phyloP scores from a whole-genome alignment of 192 early-diverging fungal species.

The Cetraspora pellucida region DNA sequence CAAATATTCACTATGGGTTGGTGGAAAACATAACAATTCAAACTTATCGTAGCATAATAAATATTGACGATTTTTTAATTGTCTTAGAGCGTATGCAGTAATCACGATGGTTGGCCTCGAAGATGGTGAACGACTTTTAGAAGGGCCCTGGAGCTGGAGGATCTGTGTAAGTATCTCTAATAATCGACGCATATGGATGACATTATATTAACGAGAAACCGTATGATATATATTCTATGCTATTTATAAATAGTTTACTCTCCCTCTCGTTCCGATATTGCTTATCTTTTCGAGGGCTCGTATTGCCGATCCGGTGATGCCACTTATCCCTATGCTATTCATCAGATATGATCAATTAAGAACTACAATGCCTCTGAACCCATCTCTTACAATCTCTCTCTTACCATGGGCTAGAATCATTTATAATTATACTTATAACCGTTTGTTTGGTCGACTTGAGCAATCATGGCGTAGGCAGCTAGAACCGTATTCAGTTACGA shows the following conservation, averaged over 20 bases:
- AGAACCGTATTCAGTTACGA: conserved; percentile 34
- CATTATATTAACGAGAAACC: too few relatives aligned
- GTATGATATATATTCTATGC: too few relatives aligned
- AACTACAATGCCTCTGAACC: conserved; percentile 61
- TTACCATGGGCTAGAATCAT: conserved; percentile 65
- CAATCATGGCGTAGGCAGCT: conserved; percentile 56
- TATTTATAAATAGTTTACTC: conserved; percentile 36
- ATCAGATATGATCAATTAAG: conserved; percentile 57
- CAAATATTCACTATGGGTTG: conserved; percentile 67
- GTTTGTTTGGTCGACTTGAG: conserved; percentile 59
- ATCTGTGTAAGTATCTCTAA: conserved; percentile 56
- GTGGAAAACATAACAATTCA: neutral
- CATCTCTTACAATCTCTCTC: conserved; percentile 60
- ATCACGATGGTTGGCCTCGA: conserved; percentile 65
- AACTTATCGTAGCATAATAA: too few relatives aligned
- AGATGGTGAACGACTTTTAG: conserved; percentile 62
- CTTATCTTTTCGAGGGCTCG: conserved; percentile 65
- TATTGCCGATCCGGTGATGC: conserved; percentile 60
- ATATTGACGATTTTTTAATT: neutral
- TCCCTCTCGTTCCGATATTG: conserved; percentile 60
- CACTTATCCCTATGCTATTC: conserved; percentile 61
- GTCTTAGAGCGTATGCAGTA: conserved; percentile 60
- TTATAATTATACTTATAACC: conserved; percentile 58
- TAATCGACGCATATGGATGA: too few relatives aligned
- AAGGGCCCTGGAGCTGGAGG: conserved; percentile 62